Percentiles rank a stretch among this genome's conserved stretches.
These are phyloP conservation scores for Hypoxylon sp. DNA, from an alignment of 2,329 filamentous ascomycete species.

Conservation along the genomic window DNA sequence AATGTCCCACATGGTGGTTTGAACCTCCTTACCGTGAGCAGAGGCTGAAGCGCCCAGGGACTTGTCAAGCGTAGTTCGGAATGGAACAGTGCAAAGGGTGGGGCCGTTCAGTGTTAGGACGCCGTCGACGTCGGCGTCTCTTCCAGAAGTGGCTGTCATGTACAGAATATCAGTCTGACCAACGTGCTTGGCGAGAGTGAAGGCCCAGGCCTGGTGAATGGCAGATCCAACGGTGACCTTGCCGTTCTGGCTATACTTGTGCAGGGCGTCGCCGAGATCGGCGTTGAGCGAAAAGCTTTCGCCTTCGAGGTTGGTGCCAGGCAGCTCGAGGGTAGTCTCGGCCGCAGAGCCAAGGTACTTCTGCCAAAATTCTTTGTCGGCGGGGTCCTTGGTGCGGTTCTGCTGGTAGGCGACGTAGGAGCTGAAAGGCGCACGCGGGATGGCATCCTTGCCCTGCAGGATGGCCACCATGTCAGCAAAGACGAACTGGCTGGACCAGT, in stretches of 20 bases:
- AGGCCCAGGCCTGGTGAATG: constrained; percentile 36
- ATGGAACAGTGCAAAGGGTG: constrained; percentile 56
- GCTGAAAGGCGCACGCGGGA: background rate
- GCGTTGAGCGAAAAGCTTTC: constrained; percentile 6
- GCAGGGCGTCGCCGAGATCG: constrained; percentile 15
- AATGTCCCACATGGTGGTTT: constrained; percentile 47
- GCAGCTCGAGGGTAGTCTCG: constrained; percentile 9
- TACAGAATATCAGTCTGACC: constrained; percentile 55
- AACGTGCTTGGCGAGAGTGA: constrained; percentile 35
- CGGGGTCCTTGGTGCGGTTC: constrained; percentile 13
- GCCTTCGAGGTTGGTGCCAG: background rate
- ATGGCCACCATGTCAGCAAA: constrained; percentile 41
- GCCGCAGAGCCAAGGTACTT: constrained; percentile 4
- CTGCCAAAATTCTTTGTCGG: constrained; percentile 17
- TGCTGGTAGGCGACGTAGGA: constrained; percentile 6
- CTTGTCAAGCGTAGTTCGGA: constrained; percentile 44
- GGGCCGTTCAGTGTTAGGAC: constrained; percentile 61
- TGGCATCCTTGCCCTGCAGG: constrained; percentile 4
- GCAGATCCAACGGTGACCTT: constrained; percentile 15
- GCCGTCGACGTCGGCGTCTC: constrained; percentile 58
- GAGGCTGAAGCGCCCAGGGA: constrained; percentile 21
- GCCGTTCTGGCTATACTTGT: constrained; percentile 1
- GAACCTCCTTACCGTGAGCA: constrained; percentile 16
- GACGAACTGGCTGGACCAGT: constrained; percentile 50
- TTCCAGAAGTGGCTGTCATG: constrained; percentile 55